Percentiles rank a stretch among this genome's conserved stretches.
phyloP scores from a whole-genome alignment of 495 filamentous ascomycete species.

The Hyaloscypha finlandica region DNA sequence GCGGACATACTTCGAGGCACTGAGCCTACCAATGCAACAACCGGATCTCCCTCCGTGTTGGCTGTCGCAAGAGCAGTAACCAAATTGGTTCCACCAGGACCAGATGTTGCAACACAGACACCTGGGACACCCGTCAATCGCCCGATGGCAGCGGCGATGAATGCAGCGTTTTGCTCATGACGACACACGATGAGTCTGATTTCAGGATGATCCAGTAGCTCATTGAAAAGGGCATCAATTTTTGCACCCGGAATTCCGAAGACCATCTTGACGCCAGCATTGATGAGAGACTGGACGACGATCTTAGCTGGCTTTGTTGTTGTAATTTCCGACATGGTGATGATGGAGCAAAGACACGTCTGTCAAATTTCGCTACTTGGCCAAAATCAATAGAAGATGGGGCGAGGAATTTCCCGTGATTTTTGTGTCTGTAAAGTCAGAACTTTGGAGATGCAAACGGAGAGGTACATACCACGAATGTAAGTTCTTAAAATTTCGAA shows the following conservation, averaged over 20 bases:
- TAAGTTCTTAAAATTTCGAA: no score
- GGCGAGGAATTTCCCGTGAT: no score
- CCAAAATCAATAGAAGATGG: no score
- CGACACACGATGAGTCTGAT: slow-evolving; percentile 42
- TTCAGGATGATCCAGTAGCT: slow-evolving; percentile 39
- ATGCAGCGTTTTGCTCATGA: slow-evolving; percentile 44
- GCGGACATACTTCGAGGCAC: slow-evolving; percentile 37
- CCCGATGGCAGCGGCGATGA: slow-evolving; percentile 42
- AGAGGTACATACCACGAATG: no score
- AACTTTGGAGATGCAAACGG: no score
- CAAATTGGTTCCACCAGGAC: slow-evolving; percentile 32
- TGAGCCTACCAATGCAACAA: slow-evolving; percentile 38
- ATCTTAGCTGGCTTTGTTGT: slow-evolving; percentile 37
- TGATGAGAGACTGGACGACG: slow-evolving; percentile 41
- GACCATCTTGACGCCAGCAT: slow-evolving; percentile 40
- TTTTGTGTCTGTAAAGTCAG: no score
- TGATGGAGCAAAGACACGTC: neutral
- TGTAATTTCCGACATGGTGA: neutral
- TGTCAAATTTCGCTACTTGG: no score
- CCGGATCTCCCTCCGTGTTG: slow-evolving; percentile 35
- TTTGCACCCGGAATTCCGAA: slow-evolving; percentile 44
- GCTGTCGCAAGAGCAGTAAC: slow-evolving; percentile 35
- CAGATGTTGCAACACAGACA: slow-evolving; percentile 41
- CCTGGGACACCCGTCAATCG: slow-evolving; percentile 39
- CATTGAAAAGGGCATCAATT: slow-evolving; percentile 43